phyloP scores from a whole-genome alignment of 106 monocot species.

The Alisma plantagoaquatica region DNA sequence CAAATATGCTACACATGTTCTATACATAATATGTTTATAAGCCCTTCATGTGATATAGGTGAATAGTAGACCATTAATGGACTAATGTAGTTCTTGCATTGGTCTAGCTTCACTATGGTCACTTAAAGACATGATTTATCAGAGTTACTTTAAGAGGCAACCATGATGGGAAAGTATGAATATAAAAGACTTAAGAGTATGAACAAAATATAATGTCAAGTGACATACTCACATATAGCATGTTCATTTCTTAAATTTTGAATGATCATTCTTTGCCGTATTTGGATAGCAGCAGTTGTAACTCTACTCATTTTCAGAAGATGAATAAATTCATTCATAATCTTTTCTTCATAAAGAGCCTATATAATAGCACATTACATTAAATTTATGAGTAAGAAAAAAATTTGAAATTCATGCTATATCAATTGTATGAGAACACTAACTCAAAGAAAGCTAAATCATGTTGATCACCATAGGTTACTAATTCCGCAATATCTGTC shows the following conservation, averaged over 20 bases:
- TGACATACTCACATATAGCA: conserved; percentile 82
- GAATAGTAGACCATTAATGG: no score
- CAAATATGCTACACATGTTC: no score
- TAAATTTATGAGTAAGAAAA: background rate
- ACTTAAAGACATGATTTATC: no score
- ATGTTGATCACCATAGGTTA: conserved; percentile 96
- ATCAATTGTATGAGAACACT: conserved; percentile 14
- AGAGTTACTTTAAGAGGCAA: no score
- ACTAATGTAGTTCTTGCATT: no score
- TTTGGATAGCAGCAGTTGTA: conserved; percentile 68
- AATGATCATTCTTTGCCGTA: conserved; percentile 96
- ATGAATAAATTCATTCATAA: conserved; percentile 92
- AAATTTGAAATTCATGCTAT: background rate
- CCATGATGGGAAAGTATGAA: no score
- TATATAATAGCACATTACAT: conserved; percentile 11
- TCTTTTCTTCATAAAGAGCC: conserved; percentile 96
- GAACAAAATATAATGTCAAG: no score
- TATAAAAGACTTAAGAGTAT: no score
- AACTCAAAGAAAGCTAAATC: conserved; percentile 96
- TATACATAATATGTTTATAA: no score
- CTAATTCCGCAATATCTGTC: conserved; percentile 88
- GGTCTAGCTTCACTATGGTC: no score
- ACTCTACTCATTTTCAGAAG: conserved; percentile 67
- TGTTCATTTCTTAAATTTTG: conserved; percentile 90
- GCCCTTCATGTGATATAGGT: no score